A percentile compares a stretch with the other conserved stretches of the same genome.
phyloP scores from a whole-genome alignment of 31 red algal species.

The Asparagopsis taxiformis region DNA sequence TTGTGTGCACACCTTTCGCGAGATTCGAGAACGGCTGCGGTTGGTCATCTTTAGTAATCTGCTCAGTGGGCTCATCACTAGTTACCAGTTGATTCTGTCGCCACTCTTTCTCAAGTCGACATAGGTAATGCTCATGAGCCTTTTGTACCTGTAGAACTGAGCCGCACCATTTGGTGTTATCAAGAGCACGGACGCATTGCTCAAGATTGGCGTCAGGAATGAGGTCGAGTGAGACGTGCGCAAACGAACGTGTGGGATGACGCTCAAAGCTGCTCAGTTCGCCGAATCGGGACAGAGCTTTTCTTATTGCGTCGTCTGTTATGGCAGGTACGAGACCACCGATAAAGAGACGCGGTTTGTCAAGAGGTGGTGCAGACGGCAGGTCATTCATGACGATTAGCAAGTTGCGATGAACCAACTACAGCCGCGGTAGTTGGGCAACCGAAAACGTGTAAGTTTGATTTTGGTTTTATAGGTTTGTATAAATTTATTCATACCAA shows the following conservation, averaged over 20 bases:
- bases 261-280: conserved; percentile 4
- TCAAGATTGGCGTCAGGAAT: background rate
- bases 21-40: background rate
- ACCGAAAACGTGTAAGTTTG: too few relatives aligned
- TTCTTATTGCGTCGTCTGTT: background rate
- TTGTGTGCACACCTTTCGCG: background rate
- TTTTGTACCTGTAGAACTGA: conserved; percentile 27
- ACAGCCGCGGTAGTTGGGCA: too few relatives aligned
- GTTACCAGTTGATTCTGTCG: background rate
- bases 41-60: background rate
- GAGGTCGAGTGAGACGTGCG: conserved; percentile 22
- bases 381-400: too few relatives aligned
- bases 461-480: too few relatives aligned
- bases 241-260: conserved; percentile 18
- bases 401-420: too few relatives aligned
- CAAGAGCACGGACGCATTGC: conserved; percentile 38
- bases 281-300: conserved; percentile 25
- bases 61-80: background rate
- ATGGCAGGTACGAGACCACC: conserved; percentile 16
- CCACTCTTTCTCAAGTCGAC: conserved; percentile 41
- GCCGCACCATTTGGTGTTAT: conserved; percentile 51
- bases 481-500: too few relatives aligned
- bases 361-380: conserved; percentile 10
- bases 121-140: conserved; percentile 30
- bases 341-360: conserved; percentile 31